Evolutionary conservation across 805 yeast genomes (phyloP).

Genomic region (Cyberlindnera xishuangbannaensis): DNA sequence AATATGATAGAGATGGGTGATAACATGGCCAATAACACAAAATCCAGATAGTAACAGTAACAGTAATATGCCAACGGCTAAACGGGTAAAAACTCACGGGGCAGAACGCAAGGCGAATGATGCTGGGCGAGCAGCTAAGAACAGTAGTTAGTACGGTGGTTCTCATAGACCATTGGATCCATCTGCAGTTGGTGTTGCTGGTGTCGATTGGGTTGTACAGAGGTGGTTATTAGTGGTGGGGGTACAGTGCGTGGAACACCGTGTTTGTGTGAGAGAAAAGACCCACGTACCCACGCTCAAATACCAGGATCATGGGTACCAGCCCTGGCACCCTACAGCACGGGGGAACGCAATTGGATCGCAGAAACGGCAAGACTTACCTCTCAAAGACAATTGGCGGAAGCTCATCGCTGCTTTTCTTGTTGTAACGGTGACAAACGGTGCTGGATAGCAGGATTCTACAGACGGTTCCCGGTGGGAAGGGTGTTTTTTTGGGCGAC

Average conservation of each 20-base stretch:
- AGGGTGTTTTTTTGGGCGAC: slow-evolving; percentile 2
- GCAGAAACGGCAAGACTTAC: slow-evolving; percentile 8
- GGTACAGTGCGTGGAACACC: not conserved
- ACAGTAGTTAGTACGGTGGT: slow-evolving; percentile 1
- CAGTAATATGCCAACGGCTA: slow-evolving; percentile 8
- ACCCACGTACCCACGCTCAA: not conserved
- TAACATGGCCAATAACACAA: no score
- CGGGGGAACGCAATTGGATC: slow-evolving; percentile 9
- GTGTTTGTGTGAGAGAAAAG: not conserved
- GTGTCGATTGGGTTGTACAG: slow-evolving; percentile 1
- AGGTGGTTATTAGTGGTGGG: no score
- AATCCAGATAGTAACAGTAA: no score
- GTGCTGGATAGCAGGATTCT: no score
- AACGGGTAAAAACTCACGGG: slow-evolving; percentile 18
- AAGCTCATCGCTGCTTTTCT: slow-evolving; percentile 21
- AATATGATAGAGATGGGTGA: no score
- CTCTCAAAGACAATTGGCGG: slow-evolving; percentile 27
- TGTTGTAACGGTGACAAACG: no score
- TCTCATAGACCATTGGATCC: slow-evolving; percentile 1
- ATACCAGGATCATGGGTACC: not conserved
- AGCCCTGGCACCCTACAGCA: not conserved
- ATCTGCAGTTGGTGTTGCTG: slow-evolving; percentile 1
- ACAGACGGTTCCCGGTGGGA: no score
- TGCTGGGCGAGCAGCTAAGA: slow-evolving; percentile 22
- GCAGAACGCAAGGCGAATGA: slow-evolving; percentile 31